Conservation (phyloP, 176 grass and related monocot genomes). For the Chloris gayana region DNA sequence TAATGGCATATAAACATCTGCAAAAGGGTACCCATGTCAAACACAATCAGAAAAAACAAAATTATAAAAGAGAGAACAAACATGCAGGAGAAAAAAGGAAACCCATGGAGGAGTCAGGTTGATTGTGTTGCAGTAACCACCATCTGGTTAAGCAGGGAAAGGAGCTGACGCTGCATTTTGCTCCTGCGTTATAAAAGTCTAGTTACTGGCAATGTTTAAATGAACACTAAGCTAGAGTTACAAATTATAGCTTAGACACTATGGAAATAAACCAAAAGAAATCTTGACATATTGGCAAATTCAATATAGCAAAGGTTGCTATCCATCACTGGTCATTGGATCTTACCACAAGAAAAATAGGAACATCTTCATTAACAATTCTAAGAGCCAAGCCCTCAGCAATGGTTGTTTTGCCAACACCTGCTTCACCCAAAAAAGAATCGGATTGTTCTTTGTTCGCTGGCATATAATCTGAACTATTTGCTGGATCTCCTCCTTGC, state of each 20-base stretch:
- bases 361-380: conserved; percentile 69
- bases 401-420: conserved; percentile 96
- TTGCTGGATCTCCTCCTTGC: no score
- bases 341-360: conserved; percentile 76
- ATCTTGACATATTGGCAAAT: no score
- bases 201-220: conserved; percentile 16
- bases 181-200: conserved; percentile 44
- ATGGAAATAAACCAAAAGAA: no score
- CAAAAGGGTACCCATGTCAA: conserved; percentile 7
- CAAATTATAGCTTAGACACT: background rate
- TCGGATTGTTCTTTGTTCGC: conserved; percentile 94
- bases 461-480: no score
- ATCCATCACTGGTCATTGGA: background rate
- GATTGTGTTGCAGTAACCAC: conserved; percentile 39
- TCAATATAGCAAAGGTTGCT: conserved; percentile 1
- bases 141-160: conserved; percentile 34
- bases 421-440: conserved; percentile 96
- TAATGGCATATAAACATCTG: conserved; percentile 34
- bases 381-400: conserved; percentile 90
- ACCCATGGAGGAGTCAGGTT: conserved; percentile 36
- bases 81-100: conserved; percentile 11
- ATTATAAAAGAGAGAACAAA: background rate
- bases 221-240: conserved; percentile 1
- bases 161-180: conserved; percentile 47
- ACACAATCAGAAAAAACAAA: conserved; percentile 16